Evolutionary conservation across 2,329 filamentous ascomycete genomes (phyloP).

Genomic region (Pseudocercospora fuligena): DNA sequence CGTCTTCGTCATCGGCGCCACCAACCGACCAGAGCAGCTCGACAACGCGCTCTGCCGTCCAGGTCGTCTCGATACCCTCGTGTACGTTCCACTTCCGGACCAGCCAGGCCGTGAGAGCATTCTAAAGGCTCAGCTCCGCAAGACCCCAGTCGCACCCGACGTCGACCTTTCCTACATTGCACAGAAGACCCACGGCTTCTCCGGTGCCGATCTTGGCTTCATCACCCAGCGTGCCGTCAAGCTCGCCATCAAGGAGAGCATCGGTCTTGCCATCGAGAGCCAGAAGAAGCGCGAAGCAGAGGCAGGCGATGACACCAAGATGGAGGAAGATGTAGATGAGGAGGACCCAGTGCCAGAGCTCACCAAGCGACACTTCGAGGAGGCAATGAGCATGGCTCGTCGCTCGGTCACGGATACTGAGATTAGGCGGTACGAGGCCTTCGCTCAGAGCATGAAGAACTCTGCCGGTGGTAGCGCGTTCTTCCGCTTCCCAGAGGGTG

Average conservation of each 20-base stretch:
- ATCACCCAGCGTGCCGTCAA: conserved; percentile 99
- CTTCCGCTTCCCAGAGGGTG: conserved; percentile 88
- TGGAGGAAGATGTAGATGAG: conserved; percentile 74
- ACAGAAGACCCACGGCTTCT: conserved; percentile 97
- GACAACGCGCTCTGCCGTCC: conserved; percentile 98
- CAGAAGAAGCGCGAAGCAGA: conserved; percentile 82
- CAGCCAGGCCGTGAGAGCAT: conserved; percentile 88
- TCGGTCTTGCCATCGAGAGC: conserved; percentile 84
- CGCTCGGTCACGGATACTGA: conserved; percentile 95
- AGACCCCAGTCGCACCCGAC: conserved; percentile 88
- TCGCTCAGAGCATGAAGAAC: conserved; percentile 99
- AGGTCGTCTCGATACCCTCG: conserved; percentile 96
- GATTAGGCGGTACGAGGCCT: conserved; percentile 97
- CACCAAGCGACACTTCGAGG: conserved; percentile 96
- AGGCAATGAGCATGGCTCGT: conserved; percentile 94
- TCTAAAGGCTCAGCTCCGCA: conserved; percentile 93
- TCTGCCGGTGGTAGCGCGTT: conserved; percentile 84
- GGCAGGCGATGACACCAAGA: conserved; percentile 73
- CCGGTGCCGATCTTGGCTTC: conserved; percentile 98
- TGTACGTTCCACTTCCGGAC: conserved; percentile 96
- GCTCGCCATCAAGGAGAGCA: conserved; percentile 98
- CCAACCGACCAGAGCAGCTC: conserved; percentile 97
- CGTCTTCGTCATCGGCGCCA: conserved; percentile 98
- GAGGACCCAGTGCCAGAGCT: conserved; percentile 96
- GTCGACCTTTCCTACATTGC: conserved; percentile 92